Conservation (phyloP, 176 grass and related monocot species). For the Oryza officinalis region DNA sequence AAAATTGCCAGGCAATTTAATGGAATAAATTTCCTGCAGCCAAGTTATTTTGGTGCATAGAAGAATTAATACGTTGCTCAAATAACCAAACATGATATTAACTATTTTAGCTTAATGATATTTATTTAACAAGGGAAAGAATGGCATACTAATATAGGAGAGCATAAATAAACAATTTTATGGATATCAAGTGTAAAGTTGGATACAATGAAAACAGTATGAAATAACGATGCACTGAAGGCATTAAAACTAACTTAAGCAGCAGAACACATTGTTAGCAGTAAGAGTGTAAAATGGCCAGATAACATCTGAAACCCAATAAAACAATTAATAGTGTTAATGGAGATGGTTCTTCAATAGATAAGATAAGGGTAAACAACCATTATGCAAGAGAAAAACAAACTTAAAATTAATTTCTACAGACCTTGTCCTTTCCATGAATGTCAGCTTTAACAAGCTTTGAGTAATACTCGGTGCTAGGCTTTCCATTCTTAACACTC, state of each 20-base stretch:
- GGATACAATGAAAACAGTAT: not conserved
- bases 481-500: slow-evolving; percentile 70
- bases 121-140: not conserved
- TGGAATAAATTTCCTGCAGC: slow-evolving; percentile 80
- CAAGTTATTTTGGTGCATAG: slow-evolving; percentile 10
- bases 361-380: not conserved
- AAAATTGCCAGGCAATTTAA: slow-evolving; percentile 71
- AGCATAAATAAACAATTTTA: not conserved
- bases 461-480: slow-evolving; percentile 79
- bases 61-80: slow-evolving; percentile 18
- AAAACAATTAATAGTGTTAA: not conserved
- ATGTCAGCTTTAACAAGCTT: slow-evolving; percentile 97
- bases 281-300: not conserved
- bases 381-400: slow-evolving; percentile 2
- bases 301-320: slow-evolving; percentile 8
- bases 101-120: not conserved
- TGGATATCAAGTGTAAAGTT: not conserved
- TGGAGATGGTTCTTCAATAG: not conserved
- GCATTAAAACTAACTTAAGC: slow-evolving; percentile 25
- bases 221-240: not conserved
- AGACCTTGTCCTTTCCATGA: slow-evolving; percentile 89
- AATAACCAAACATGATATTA: slow-evolving; percentile 23
- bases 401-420: slow-evolving; percentile 10
- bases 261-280: not conserved
- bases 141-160: not conserved